phyloP scores from a whole-genome alignment of 2,329 filamentous ascomycete genomes.

The Ophiostoma sp. region DNA sequence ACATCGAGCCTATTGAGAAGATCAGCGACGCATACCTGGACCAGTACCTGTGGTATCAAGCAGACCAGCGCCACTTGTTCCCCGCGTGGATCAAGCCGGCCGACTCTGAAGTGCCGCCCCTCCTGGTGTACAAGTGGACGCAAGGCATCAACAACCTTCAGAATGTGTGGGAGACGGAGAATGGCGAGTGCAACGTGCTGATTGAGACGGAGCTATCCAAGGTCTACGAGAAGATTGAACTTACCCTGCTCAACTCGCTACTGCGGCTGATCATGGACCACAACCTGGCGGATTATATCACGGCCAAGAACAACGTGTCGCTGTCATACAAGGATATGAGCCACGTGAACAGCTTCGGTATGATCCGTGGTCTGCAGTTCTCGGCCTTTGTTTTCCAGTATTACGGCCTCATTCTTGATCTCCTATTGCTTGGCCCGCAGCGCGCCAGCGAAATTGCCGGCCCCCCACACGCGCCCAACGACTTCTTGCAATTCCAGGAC shows the following conservation, averaged over 20 bases:
- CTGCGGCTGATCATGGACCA: conserved; percentile 97
- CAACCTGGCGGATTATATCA: conserved; percentile 98
- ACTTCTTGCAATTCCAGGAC: conserved; percentile 95
- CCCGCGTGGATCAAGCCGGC: conserved; percentile 99
- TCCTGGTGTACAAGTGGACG: conserved; percentile 97
- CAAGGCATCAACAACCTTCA: conserved; percentile 98
- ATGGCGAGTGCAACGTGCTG: conserved; percentile 97
- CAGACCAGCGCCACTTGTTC: conserved; percentile 93
- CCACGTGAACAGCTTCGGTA: conserved; percentile 95
- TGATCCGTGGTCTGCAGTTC: conserved; percentile 97
- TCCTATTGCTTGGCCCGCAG: conserved; percentile 85
- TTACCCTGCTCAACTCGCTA: conserved; percentile 89
- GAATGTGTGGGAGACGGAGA: conserved; percentile 86
- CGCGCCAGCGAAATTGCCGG: conserved; percentile 97
- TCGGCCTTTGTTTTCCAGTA: conserved; percentile 99
- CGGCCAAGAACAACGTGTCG: conserved; percentile 98
- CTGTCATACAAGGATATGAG: conserved; percentile 99
- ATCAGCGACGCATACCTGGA: conserved; percentile 98
- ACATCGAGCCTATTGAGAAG: conserved; percentile 98
- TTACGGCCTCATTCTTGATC: conserved; percentile 91
- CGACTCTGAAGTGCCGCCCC: conserved; percentile 90
- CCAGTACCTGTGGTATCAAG: conserved; percentile 98
- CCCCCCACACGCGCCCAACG: conserved; percentile 87
- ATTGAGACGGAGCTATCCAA: conserved; percentile 98
- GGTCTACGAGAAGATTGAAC: conserved; percentile 98